A percentile compares a stretch with the other conserved stretches of the same genome.
Conservation (phyloP, 176 grass and related monocot genomes). For the Triticum turgidum region DNA sequence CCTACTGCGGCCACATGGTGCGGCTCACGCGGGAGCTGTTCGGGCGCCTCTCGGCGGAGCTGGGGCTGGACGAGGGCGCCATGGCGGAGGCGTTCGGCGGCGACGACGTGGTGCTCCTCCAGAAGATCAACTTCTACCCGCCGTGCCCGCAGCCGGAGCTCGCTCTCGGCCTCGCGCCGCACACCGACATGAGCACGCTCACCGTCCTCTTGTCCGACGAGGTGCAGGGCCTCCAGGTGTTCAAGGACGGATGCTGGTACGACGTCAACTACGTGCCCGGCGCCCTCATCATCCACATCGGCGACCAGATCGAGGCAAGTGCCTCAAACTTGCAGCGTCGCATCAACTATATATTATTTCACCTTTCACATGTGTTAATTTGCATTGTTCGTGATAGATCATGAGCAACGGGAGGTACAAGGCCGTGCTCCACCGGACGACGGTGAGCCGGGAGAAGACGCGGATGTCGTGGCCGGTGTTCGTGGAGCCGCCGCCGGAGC, state of each 20-base stretch:
- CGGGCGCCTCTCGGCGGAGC: conserved; percentile 45
- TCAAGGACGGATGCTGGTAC: conserved; percentile 58
- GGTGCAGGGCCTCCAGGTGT: conserved; percentile 73
- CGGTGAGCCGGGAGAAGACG: conserved; percentile 61
- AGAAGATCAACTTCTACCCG: conserved; percentile 89
- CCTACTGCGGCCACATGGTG: conserved; percentile 47
- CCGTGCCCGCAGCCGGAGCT: conserved; percentile 73
- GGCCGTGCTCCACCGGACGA: conserved; percentile 66
- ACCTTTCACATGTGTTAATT: neutral
- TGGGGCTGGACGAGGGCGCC: conserved; percentile 32
- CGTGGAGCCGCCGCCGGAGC: conserved; percentile 49
- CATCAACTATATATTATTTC: neutral
- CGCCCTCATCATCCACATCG: conserved; percentile 70
- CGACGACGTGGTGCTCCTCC: conserved; percentile 43
- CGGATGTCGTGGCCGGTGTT: conserved; percentile 91
- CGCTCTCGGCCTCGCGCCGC: conserved; percentile 57
- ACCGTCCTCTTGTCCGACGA: conserved; percentile 80
- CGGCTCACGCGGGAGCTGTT: conserved; percentile 45
- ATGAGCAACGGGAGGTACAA: conserved; percentile 85
- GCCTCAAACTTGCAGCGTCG: neutral
- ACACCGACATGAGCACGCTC: conserved; percentile 75
- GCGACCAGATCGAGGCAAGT: conserved; percentile 75
- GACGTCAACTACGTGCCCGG: conserved; percentile 53
- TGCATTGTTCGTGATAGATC: conserved; percentile 33
- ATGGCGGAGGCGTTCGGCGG: conserved; percentile 53